These are phyloP conservation scores for Cordyceps pruinosa DNA, from an alignment of 2,329 filamentous ascomycete genomes.

Conservation along the genomic window DNA sequence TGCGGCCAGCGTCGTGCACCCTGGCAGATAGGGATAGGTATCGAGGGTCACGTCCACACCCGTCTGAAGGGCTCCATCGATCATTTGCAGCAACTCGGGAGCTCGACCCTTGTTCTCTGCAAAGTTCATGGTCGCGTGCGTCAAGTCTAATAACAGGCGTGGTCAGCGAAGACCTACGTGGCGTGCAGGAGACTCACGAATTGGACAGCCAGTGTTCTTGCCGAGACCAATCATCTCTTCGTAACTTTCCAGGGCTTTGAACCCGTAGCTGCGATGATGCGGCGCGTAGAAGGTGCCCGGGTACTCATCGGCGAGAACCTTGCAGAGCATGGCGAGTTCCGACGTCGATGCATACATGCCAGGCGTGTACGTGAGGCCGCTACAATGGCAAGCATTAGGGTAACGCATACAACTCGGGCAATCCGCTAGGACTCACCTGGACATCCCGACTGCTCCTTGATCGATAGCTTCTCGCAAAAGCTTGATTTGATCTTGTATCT, in stretches of 20 bases:
- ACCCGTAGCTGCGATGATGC: constrained; percentile 21
- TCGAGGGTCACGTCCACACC: constrained; percentile 20
- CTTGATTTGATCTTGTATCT: constrained; percentile 18
- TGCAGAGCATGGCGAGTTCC: constrained; percentile 18
- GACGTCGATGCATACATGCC: constrained; percentile 23
- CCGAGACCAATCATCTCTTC: constrained; percentile 20
- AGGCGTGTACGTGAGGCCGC: constrained; percentile 20
- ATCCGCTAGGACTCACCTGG: too few relatives aligned
- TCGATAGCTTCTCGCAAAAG: constrained; percentile 17
- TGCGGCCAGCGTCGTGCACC: constrained; percentile 19
- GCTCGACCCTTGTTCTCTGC: constrained; percentile 20
- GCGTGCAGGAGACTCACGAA: constrained; percentile 14
- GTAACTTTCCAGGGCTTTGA: constrained; percentile 19
- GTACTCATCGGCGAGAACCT: constrained; percentile 17
- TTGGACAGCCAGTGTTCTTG: constrained; percentile 19
- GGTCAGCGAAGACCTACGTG: not conserved
- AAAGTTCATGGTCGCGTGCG: constrained; percentile 21
- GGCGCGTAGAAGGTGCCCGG: constrained; percentile 20
- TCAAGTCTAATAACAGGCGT: constrained; percentile 17
- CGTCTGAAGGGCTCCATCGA: constrained; percentile 15
- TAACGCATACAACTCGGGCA: too few relatives aligned
- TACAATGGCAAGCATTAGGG: not conserved
- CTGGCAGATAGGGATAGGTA: constrained; percentile 20
- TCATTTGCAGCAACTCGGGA: constrained; percentile 17
- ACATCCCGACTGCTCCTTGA: constrained; percentile 21